phyloP scores from a whole-genome alignment of 768 basidiomycete genomes.

The Lactifluus volemus region DNA sequence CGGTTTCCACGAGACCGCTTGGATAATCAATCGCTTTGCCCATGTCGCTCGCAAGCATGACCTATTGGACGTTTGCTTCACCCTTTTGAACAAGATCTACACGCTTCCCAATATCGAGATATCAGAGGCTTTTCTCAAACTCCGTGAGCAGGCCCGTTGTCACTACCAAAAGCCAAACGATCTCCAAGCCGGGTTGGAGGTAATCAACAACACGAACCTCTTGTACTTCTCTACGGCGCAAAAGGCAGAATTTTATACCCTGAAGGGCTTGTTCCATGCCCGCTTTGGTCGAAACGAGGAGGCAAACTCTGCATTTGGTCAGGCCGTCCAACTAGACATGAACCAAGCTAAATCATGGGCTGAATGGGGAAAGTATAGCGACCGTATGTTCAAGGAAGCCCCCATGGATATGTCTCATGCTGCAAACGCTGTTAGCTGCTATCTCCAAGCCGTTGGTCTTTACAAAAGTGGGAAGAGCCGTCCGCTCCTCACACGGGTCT shows the following conservation, averaged over 20 bases:
- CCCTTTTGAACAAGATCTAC: slow-evolving; percentile 93
- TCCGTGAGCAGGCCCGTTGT: slow-evolving; percentile 96
- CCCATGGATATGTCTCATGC: slow-evolving; percentile 68
- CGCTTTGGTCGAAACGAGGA: slow-evolving; percentile 80
- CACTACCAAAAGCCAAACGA: slow-evolving; percentile 95
- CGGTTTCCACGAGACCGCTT: slow-evolving; percentile 98
- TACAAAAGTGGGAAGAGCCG: slow-evolving; percentile 93
- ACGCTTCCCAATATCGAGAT: slow-evolving; percentile 99
- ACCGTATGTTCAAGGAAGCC: slow-evolving; percentile 84
- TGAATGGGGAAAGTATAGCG: slow-evolving; percentile 94
- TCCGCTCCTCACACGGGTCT: slow-evolving; percentile 79
- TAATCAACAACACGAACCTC: slow-evolving; percentile 98
- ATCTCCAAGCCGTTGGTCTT: slow-evolving; percentile 91
- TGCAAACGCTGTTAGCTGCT: slow-evolving; percentile 91
- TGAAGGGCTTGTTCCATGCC: slow-evolving; percentile 98
- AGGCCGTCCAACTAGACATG: slow-evolving; percentile 95
- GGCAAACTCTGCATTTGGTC: slow-evolving; percentile 84
- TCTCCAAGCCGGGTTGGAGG: slow-evolving; percentile 88
- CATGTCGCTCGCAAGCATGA: slow-evolving; percentile 98
- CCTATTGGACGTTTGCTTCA: slow-evolving; percentile 92
- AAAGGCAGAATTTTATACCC: slow-evolving; percentile 96
- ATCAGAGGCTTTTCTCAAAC: slow-evolving; percentile 97
- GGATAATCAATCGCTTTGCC: slow-evolving; percentile 99
- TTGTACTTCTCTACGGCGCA: slow-evolving; percentile 93
- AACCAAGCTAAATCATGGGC: slow-evolving; percentile 95